phyloP scores from a whole-genome alignment of 345 rosid genomes.

The Microcos paniculata region DNA sequence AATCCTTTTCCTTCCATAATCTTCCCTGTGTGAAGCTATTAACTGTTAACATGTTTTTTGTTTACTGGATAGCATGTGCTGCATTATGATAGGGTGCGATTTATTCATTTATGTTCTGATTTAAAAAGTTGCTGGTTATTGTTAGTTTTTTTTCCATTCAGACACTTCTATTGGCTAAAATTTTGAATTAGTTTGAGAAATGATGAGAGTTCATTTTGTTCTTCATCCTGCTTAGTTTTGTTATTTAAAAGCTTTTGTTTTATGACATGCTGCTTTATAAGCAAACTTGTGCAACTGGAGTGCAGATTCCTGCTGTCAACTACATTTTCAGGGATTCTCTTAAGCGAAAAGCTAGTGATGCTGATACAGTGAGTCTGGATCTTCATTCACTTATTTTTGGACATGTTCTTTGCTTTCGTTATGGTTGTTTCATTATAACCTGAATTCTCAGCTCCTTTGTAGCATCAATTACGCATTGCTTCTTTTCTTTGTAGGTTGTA shows the following conservation, averaged over 20 bases:
- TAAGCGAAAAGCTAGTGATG: constrained; percentile 78
- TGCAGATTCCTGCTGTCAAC: constrained; percentile 71
- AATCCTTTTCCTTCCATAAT: neutral
- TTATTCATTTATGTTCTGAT: neutral
- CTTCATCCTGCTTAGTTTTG: neutral
- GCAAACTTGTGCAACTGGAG: constrained; percentile 6
- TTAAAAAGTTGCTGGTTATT: neutral
- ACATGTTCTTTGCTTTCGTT: neutral
- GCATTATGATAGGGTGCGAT: neutral
- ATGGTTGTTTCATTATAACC: constrained; percentile 1
- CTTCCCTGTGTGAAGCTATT: neutral
- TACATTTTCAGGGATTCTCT: constrained; percentile 71
- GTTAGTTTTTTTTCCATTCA: neutral
- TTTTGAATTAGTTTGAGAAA: neutral
- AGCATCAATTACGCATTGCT: neutral
- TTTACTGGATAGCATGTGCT: neutral
- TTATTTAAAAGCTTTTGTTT: neutral
- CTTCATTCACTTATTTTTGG: neutral
- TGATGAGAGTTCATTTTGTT: neutral
- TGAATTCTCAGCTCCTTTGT: constrained; percentile 8
- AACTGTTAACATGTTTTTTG: neutral
- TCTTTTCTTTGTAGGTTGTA: constrained; percentile 52
- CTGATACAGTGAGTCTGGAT: constrained; percentile 59
- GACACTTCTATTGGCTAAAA: neutral
- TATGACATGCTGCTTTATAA: constrained; percentile 9